Evolutionary conservation across 2,329 filamentous ascomycete genomes (phyloP).

Genomic region (Phoma herbarum): DNA sequence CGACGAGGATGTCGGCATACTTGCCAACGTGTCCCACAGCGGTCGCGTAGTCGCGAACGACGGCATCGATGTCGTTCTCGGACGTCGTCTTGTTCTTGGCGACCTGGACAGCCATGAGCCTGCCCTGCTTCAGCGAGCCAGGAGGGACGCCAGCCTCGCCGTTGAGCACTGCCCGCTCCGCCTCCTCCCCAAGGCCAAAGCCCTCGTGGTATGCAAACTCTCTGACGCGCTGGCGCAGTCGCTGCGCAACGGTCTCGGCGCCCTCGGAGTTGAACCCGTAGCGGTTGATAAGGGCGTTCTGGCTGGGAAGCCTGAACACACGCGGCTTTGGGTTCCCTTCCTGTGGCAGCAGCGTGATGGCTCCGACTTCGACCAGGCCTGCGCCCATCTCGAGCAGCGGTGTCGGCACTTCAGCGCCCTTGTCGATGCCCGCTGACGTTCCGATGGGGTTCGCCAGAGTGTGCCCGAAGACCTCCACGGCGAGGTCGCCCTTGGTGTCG

Average conservation of each 20-base stretch:
- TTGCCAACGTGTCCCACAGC: conserved; percentile 83
- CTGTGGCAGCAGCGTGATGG: conserved; percentile 87
- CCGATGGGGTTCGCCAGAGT: conserved; percentile 85
- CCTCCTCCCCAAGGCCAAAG: conserved; percentile 66
- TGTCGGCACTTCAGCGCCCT: conserved; percentile 88
- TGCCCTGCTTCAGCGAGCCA: conserved; percentile 78
- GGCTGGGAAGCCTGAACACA: conserved; percentile 83
- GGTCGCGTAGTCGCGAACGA: conserved; percentile 83
- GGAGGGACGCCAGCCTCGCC: conserved; percentile 80
- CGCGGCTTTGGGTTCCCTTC: conserved; percentile 86
- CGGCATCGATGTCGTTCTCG: conserved; percentile 82
- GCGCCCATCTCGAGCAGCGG: conserved; percentile 85
- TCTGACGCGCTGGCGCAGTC: conserved; percentile 78
- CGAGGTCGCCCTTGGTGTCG: conserved; percentile 63
- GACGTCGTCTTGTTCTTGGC: conserved; percentile 97
- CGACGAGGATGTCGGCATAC: conserved; percentile 95
- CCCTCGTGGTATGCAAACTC: conserved; percentile 77
- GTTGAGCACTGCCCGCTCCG: conserved; percentile 77
- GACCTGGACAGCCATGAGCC: conserved; percentile 87
- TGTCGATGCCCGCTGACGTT: conserved; percentile 95
- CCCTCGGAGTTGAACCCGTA: conserved; percentile 95
- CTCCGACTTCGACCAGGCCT: conserved; percentile 89
- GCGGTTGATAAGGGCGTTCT: conserved; percentile 91
- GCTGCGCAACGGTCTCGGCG: conserved; percentile 83
- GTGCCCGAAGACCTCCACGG: conserved; percentile 77